These are phyloP conservation scores for Xylariales sp. DNA, from an alignment of 2,329 filamentous ascomycete genomes.

Conservation along the genomic window DNA sequence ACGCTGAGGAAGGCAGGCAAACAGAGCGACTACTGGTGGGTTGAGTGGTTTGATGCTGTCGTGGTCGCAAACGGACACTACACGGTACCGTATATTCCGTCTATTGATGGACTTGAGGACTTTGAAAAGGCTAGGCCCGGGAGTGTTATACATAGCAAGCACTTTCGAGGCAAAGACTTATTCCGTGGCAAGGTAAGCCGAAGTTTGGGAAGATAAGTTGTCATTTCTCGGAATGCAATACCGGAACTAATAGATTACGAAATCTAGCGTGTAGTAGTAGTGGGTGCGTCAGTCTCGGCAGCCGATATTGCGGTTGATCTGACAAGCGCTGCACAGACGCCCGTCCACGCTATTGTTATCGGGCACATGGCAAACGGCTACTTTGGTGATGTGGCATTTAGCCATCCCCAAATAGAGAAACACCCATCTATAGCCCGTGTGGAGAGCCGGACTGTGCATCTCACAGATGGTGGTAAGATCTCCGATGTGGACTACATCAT, in stretches of 20 bases:
- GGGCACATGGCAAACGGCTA: conserved; percentile 20
- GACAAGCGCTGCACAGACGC: conserved; percentile 10
- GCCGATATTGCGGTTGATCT: conserved; percentile 43
- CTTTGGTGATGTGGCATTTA: conserved; percentile 21
- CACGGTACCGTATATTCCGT: conserved; percentile 48
- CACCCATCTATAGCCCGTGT: conserved; percentile 41
- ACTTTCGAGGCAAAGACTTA: conserved; percentile 41
- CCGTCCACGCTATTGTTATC: conserved; percentile 19
- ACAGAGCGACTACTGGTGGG: conserved; percentile 55
- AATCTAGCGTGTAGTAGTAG: conserved; percentile 55
- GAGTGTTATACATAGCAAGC: conserved; percentile 51
- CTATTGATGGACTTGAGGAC: conserved; percentile 41
- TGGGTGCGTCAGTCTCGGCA: conserved; percentile 62
- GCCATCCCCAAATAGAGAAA: conserved; percentile 15
- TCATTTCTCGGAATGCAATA: background rate
- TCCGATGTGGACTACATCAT: conserved; percentile 56
- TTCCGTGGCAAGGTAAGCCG: conserved; percentile 40
- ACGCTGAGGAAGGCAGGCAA: conserved; percentile 38
- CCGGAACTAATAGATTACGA: too few relatives aligned
- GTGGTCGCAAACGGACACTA: conserved; percentile 59
- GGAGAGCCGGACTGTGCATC: conserved; percentile 37
- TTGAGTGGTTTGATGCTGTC: conserved; percentile 57
- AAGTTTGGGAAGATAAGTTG: too few relatives aligned
- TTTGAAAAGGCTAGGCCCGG: conserved; percentile 41
- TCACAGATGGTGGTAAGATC: conserved; percentile 50